phyloP scores from a whole-genome alignment of 768 basidiomycete genomes.

The Pisolithus albus region DNA sequence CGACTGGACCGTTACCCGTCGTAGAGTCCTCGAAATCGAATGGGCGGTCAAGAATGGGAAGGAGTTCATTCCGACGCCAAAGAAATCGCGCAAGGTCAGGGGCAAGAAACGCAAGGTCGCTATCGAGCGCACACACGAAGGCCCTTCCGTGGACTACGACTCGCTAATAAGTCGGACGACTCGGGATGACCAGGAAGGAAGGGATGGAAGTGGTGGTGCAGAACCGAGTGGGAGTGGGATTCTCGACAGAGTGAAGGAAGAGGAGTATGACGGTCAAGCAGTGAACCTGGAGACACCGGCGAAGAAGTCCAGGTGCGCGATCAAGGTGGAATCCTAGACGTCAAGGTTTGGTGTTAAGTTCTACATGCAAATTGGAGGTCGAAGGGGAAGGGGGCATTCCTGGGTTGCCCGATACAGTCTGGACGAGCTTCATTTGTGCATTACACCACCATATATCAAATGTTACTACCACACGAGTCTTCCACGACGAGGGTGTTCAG shows the following conservation, averaged over 20 bases:
- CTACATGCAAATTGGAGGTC: no score
- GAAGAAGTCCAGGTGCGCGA: conserved; percentile 21
- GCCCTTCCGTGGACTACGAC: conserved; percentile 8
- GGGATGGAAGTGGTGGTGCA: conserved; percentile 20
- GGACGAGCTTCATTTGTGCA: neutral
- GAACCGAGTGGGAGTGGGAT: conserved; percentile 10
- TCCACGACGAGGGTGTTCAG: neutral
- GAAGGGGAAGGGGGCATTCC: no score
- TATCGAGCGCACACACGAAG: conserved; percentile 7
- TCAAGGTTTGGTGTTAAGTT: no score
- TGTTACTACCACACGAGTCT: neutral
- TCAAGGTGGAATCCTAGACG: conserved; percentile 11
- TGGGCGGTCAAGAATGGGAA: conserved; percentile 63
- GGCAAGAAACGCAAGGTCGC: conserved; percentile 29
- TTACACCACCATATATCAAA: neutral
- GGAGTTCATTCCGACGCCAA: conserved; percentile 52
- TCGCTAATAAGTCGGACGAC: conserved; percentile 12
- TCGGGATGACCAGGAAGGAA: conserved; percentile 39
- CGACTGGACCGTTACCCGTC: neutral
- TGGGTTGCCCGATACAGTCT: no score
- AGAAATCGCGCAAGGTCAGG: conserved; percentile 31
- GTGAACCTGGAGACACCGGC: conserved; percentile 18
- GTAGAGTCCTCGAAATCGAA: conserved; percentile 77
- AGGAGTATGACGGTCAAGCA: conserved; percentile 24
- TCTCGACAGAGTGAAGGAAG: conserved; percentile 15